Evolutionary conservation across 495 filamentous ascomycete species (phyloP), one percentile per base, ranked within the genome.

Genomic region (Thozetella sp.): DNA sequence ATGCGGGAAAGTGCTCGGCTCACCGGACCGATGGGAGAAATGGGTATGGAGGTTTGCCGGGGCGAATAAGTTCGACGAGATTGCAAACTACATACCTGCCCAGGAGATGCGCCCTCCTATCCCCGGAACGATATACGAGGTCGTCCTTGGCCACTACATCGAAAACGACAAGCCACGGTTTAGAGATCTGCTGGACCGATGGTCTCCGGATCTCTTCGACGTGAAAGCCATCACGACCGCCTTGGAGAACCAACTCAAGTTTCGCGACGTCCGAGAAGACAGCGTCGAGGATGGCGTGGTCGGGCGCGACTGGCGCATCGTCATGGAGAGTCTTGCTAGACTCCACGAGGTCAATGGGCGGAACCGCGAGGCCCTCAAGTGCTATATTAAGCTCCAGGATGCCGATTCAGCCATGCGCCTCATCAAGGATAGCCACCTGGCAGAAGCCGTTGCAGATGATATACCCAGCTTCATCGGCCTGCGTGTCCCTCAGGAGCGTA

Each of bases 21-120:
- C 86, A n/a, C 82, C 92, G 2, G 74, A 87, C 50, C 80, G 89
- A 62, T 98, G 96, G 96, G 93, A 99, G 71, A 89, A 94, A 61
- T 97, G 93, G 93, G 89, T 94, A 10, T 93, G 88, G 86, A 86
- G 81, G 0, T 99, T 99, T 67, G 91, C 93, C 25, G 87, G 90
- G 51, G 89, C 91, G 4, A 78, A 89, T 58, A 93, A 89, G 65
- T 88, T 93, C 60, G 90, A 97, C 66, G 94, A 98, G 58, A 96
- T 99, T 30, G 90, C 91, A 4, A 81, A 88, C 23, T 87, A 89
- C 63, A 91, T 99, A 20, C 95, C 95, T 0, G 86, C 83, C 0
- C 83, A 83, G 26, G 84, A 86, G 25, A 77, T 94, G 53, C 84
- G 83, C n/a, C 92, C 93, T 9, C 86, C 91, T 1, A 76, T 99